Evolutionary conservation across 257 asterid genomes (phyloP).

Genomic region (Solanum boliviense): DNA sequence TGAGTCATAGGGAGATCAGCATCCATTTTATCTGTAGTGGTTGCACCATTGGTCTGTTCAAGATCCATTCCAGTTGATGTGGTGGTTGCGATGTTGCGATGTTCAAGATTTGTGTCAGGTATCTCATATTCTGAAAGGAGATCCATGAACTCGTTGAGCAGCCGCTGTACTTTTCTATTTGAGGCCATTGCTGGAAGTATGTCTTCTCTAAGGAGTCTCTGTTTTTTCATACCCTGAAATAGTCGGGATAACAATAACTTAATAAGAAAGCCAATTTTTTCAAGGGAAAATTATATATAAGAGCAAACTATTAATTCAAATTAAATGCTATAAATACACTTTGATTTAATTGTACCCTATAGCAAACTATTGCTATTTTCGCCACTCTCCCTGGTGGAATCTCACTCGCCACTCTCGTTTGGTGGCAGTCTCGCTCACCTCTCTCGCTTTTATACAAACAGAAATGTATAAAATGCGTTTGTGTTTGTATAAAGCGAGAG

Average conservation of each 20-base stretch:
- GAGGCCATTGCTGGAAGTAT: slow-evolving; percentile 99
- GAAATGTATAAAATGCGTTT: too few relatives aligned
- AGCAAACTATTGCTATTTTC: too few relatives aligned
- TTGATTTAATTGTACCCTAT: too few relatives aligned
- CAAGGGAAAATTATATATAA: too few relatives aligned
- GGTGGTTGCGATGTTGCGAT: slow-evolving; percentile 8
- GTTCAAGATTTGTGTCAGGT: slow-evolving; percentile 17
- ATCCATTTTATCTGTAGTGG: slow-evolving; percentile 23
- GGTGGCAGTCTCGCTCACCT: too few relatives aligned
- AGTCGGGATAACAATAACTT: background rate
- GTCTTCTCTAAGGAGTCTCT: slow-evolving; percentile 85
- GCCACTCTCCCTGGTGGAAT: too few relatives aligned
- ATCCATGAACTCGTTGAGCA: slow-evolving; percentile 79
- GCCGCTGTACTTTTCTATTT: slow-evolving; percentile 80
- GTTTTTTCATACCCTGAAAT: slow-evolving; percentile 83
- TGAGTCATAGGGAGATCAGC: slow-evolving; percentile 15
- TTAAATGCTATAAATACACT: too few relatives aligned
- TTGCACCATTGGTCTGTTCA: slow-evolving; percentile 11
- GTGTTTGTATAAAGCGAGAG: too few relatives aligned
- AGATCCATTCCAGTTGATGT: slow-evolving; percentile 16
- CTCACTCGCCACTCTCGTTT: too few relatives aligned
- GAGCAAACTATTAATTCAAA: too few relatives aligned
- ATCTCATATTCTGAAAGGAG: slow-evolving; percentile 60
- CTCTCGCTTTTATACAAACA: too few relatives aligned
- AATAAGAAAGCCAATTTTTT: background rate